Conservation (phyloP, 371 early-diverging fungal species). For the Syncephalastrum contaminatum region DNA sequence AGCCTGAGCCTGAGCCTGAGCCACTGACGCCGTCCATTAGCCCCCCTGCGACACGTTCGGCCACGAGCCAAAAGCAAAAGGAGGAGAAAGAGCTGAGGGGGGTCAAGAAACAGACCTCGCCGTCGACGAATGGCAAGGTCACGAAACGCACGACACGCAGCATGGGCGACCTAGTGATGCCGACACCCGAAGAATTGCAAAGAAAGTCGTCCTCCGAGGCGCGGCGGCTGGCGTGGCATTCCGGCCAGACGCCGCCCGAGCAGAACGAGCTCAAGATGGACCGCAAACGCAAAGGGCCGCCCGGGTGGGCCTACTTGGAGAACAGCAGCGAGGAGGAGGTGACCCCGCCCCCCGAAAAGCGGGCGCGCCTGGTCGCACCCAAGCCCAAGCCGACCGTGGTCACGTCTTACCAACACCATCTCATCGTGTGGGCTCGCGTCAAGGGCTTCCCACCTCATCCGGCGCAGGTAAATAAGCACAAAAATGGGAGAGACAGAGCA, state of each 20-base stretch:
- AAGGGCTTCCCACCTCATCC: constrained; percentile 47
- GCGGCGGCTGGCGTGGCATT: constrained; percentile 20
- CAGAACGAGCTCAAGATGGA: constrained; percentile 9
- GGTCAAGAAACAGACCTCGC: too few relatives aligned
- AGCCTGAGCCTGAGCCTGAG: too few relatives aligned
- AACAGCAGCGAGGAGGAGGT: constrained; percentile 5
- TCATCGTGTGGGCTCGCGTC: constrained; percentile 48
- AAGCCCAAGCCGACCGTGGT: not conserved
- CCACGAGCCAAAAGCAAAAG: not conserved
- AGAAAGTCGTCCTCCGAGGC: constrained; percentile 19
- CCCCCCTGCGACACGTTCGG: too few relatives aligned
- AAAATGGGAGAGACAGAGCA: not conserved
- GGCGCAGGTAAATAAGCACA: constrained; percentile 23
- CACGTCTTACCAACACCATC: constrained; percentile 10
- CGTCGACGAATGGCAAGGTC: not conserved
- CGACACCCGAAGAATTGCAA: constrained; percentile 16
- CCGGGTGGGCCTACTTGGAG: constrained; percentile 25
- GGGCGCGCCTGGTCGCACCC: not conserved
- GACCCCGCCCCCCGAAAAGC: constrained; percentile 1
- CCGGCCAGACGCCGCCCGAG: constrained; percentile 4
- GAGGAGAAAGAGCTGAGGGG: constrained; percentile 1
- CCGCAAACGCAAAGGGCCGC: constrained; percentile 20
- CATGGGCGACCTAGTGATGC: constrained; percentile 21
- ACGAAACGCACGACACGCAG: constrained; percentile 17
- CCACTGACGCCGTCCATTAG: too few relatives aligned